Base-by-base conservation (phyloP, 2,329 filamentous ascomycete species). In the Emericellopsis atlantica region DNA sequence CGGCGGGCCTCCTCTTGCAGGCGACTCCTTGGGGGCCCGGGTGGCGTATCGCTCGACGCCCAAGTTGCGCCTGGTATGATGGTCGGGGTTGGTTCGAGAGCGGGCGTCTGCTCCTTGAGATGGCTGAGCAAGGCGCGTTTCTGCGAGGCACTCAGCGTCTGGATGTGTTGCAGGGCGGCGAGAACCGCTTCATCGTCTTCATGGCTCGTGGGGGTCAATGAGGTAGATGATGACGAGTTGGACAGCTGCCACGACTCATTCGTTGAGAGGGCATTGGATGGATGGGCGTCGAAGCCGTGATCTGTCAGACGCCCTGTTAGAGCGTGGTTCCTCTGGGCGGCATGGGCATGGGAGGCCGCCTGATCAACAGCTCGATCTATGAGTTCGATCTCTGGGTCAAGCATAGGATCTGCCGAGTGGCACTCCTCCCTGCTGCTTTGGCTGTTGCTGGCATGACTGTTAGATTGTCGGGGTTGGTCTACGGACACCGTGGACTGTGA, bases 1-100 rank as follows among this genome's bases (percentile, higher is more conserved):
- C 46, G 40, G 22, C 38, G 38, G 7, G 42, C 42, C 26, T 40
- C 39, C 6, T 32, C 12, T 33, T 44, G 42, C 29, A 36, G 18
- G 7, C 34, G 34, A 14, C 11, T n/a, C 12, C 12, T 14, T 4
- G 34, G 34, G 11, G 12, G 34, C 11, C 34, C 34, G 18, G 34
- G 18, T 12, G 12, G 18, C 16, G 34, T 14, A 11, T 32, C 4
- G 15, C 15, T 12, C 11, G 31, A 32, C 11, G 15, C 31, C 31
- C 31, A 32, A 32, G 11, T 32, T 32, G 31, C 15, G 31, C 31
- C 31, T 12, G 31, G 31, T 12, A 32, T 32, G 15, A 15, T 15
- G 15, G 31, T 6, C 4, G 31, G 31, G 3, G 31, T 6, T 12
- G 15, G 15, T 15, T 12, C 15, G 11, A 12, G 31, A 32, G 31